Percentiles rank a stretch among this genome's conserved stretches.
phyloP scores from a whole-genome alignment of 2,329 filamentous ascomycete genomes.

The Emericellopsis cladophorae region DNA sequence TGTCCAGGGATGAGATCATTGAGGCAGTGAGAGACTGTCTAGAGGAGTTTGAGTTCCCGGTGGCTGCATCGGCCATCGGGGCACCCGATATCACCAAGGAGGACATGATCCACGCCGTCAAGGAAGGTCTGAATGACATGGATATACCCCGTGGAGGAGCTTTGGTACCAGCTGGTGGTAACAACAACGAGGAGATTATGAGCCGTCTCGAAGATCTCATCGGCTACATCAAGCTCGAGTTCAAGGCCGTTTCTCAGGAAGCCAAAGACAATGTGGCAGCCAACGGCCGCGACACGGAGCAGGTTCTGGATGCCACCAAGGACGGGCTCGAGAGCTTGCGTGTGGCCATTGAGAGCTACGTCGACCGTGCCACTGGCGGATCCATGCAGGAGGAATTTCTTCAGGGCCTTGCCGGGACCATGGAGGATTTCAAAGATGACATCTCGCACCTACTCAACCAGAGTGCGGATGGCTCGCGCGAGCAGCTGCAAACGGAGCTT shows the following conservation, averaged over 20 bases:
- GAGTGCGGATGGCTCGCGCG: slow-evolving; percentile 19
- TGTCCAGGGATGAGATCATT: slow-evolving; percentile 75
- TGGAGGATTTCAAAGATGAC: slow-evolving; percentile 56
- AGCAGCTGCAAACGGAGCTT: slow-evolving; percentile 70
- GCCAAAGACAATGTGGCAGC: slow-evolving; percentile 69
- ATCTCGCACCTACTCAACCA: slow-evolving; percentile 47
- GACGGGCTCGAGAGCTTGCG: slow-evolving; percentile 76
- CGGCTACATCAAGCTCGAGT: slow-evolving; percentile 44
- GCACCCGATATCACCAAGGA: slow-evolving; percentile 39
- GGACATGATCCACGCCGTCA: slow-evolving; percentile 52
- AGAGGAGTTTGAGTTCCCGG: slow-evolving; percentile 69
- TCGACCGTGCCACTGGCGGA: slow-evolving; percentile 57
- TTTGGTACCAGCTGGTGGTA: slow-evolving; percentile 24
- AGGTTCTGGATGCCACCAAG: slow-evolving; percentile 77
- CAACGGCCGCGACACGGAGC: slow-evolving; percentile 72
- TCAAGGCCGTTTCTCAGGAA: slow-evolving; percentile 46
- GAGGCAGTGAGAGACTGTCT: slow-evolving; percentile 76
- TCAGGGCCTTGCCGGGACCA: slow-evolving; percentile 49
- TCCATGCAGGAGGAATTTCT: slow-evolving; percentile 69
- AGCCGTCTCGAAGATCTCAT: slow-evolving; percentile 53
- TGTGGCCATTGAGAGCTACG: slow-evolving; percentile 67
- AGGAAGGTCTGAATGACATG: slow-evolving; percentile 40
- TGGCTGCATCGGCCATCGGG: slow-evolving; percentile 42
- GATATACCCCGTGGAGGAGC: slow-evolving; percentile 29
- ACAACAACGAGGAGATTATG: slow-evolving; percentile 37